phyloP scores from a whole-genome alignment of 768 basidiomycete genomes.

The Sarcodon aspratus region DNA sequence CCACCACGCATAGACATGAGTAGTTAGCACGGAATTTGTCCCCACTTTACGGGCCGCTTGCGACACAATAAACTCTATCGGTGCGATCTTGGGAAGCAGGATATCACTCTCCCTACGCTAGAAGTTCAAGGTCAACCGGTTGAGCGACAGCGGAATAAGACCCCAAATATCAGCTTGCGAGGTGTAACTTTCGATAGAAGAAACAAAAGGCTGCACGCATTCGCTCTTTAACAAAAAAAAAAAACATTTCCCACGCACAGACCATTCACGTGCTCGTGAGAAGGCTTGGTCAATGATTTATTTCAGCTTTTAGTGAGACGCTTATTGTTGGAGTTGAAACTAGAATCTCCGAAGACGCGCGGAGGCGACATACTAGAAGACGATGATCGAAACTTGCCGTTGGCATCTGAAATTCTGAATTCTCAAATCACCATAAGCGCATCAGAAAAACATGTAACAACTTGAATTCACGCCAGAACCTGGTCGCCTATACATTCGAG shows the following conservation, averaged over 20 bases:
- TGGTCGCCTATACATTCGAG: too few relatives aligned
- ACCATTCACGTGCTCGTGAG: conserved; percentile 23
- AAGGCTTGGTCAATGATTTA: too few relatives aligned
- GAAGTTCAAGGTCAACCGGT: conserved; percentile 46
- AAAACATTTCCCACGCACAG: conserved; percentile 35
- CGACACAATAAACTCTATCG: conserved; percentile 28
- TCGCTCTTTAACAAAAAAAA: conserved; percentile 8
- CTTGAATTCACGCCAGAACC: too few relatives aligned
- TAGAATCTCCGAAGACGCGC: too few relatives aligned
- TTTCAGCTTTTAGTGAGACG: too few relatives aligned
- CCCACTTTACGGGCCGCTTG: conserved; percentile 48
- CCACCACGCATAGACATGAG: background rate
- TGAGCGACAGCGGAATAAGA: conserved; percentile 18
- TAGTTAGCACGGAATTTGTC: conserved; percentile 11
- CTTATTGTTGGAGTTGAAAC: too few relatives aligned
- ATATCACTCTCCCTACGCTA: conserved; percentile 42
- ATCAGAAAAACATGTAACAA: too few relatives aligned
- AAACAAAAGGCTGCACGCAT: background rate
- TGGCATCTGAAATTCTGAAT: too few relatives aligned
- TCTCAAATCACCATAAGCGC: too few relatives aligned
- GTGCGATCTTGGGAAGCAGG: conserved; percentile 63
- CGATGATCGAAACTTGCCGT: too few relatives aligned
- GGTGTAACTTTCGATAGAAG: conserved; percentile 60
- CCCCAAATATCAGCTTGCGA: conserved; percentile 66
- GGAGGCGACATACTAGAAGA: too few relatives aligned